Conservation (phyloP, 352 stramenopile species). For the Phytophthora parvispora region DNA sequence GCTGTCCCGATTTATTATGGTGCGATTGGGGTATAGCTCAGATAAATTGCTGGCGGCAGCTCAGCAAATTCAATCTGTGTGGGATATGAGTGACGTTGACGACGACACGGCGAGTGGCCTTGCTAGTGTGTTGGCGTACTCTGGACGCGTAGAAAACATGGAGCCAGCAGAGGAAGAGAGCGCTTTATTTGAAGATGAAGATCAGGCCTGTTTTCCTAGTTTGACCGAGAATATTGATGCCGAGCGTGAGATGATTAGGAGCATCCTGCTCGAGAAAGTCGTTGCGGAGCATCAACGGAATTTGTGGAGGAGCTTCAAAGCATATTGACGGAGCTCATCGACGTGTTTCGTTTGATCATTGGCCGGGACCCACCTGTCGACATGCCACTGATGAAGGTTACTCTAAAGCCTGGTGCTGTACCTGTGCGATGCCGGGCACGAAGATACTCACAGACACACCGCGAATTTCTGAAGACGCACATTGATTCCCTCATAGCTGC, state of each 20-base stretch:
- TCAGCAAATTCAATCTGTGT: slow-evolving; percentile 8
- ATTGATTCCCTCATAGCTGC: too few species aligned
- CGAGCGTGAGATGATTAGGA: not conserved
- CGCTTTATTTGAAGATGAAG: slow-evolving; percentile 5
- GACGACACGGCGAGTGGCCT: not conserved
- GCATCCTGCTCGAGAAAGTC: slow-evolving; percentile 9
- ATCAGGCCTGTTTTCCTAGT: slow-evolving; percentile 7
- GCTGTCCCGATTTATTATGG: slow-evolving; percentile 8
- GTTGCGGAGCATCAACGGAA: not conserved
- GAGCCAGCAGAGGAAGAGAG: slow-evolving; percentile 5
- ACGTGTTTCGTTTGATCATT: slow-evolving; percentile 18
- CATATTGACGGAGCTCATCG: slow-evolving; percentile 6
- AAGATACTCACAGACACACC: slow-evolving; percentile 9
- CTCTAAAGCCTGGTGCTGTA: not conserved
- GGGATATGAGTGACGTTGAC: slow-evolving; percentile 20
- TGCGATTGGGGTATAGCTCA: not conserved
- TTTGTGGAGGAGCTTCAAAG: not conserved
- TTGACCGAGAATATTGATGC: not conserved
- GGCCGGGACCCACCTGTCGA: slow-evolving; percentile 14
- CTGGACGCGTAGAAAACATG: not conserved
- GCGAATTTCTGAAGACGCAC: too few species aligned
- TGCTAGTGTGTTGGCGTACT: slow-evolving; percentile 13
- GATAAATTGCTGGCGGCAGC: slow-evolving; percentile 4
- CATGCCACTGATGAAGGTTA: slow-evolving; percentile 21
- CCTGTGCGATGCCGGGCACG: slow-evolving; percentile 7